phyloP scores from a whole-genome alignment of 768 basidiomycete genomes.

The Paxillus rubicundulus region DNA sequence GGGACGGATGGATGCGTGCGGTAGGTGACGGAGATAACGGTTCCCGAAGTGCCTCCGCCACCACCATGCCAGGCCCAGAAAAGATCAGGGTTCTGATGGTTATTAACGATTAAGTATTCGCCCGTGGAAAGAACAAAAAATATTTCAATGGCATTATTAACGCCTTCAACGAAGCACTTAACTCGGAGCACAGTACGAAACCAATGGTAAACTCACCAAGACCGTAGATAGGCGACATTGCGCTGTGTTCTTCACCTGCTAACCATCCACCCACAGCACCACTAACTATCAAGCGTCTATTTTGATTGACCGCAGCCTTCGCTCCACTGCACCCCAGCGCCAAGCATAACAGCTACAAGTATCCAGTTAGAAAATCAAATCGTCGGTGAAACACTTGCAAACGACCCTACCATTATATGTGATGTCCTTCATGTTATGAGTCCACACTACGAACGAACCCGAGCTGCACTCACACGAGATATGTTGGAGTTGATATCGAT shows the following conservation, averaged over 20 bases:
- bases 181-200: not conserved
- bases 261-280: conserved; percentile 47
- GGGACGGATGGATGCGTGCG: conserved; percentile 39
- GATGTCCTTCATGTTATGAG: conserved; percentile 40
- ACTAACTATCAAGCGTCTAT: conserved; percentile 41
- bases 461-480: no score
- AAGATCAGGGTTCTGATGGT: conserved; percentile 40
- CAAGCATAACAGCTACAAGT: conserved; percentile 30
- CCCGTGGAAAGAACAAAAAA: conserved; percentile 44
- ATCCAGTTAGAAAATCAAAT: conserved; percentile 6
- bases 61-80: conserved; percentile 56
- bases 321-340: conserved; percentile 46
- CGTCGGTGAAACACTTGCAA: not conserved
- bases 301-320: conserved; percentile 35
- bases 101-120: conserved; percentile 38
- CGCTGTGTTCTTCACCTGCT: conserved; percentile 46
- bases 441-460: conserved; percentile 42
- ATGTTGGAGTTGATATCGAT: no score
- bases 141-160: conserved; percentile 48
- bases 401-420: conserved; percentile 19
- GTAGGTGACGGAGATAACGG: conserved; percentile 47
- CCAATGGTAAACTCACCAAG: conserved; percentile 30
- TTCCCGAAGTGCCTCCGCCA: conserved; percentile 47
- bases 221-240: conserved; percentile 39
- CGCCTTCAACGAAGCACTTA: conserved; percentile 28